These are phyloP conservation scores for Metschnikowia matae DNA, from an alignment of 805 yeast genomes.

Conservation along the genomic window DNA sequence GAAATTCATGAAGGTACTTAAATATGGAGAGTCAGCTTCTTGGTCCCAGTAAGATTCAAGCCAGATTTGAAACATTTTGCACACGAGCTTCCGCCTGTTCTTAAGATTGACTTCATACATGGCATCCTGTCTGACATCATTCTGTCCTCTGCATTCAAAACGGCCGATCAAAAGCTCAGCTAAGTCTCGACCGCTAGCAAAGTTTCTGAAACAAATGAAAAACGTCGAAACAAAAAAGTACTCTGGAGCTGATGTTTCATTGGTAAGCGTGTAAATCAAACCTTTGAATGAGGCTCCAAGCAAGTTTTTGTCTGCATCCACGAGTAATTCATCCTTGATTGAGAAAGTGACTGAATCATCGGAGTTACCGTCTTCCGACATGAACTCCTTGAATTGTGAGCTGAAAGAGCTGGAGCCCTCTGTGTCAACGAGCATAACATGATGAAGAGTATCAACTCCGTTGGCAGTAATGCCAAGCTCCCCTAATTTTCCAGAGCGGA, in stretches of 20 bases:
- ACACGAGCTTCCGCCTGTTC: slow-evolving; percentile 63
- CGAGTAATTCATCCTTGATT: slow-evolving; percentile 45
- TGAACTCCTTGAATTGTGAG: slow-evolving; percentile 33
- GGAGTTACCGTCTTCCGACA: slow-evolving; percentile 6
- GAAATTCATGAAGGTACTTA: slow-evolving; percentile 72
- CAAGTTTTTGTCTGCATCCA: slow-evolving; percentile 48
- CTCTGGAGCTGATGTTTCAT: slow-evolving; percentile 61
- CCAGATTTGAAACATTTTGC: slow-evolving; percentile 76
- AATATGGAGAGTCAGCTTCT: slow-evolving; percentile 50
- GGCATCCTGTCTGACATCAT: slow-evolving; percentile 31
- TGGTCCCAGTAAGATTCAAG: slow-evolving; percentile 85
- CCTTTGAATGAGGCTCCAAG: slow-evolving; percentile 73
- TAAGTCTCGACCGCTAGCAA: slow-evolving; percentile 62
- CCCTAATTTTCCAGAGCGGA: slow-evolving; percentile 49
- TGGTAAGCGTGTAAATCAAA: slow-evolving; percentile 59
- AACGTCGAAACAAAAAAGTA: slow-evolving; percentile 69
- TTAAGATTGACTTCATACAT: slow-evolving; percentile 37
- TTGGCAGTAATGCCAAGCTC: slow-evolving; percentile 44
- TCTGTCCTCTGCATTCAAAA: slow-evolving; percentile 19
- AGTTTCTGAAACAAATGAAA: slow-evolving; percentile 71
- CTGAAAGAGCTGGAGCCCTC: slow-evolving; percentile 30
- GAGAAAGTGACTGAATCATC: slow-evolving; percentile 5
- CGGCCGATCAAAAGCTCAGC: slow-evolving; percentile 47
- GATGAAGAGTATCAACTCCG: slow-evolving; percentile 44
- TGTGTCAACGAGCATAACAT: slow-evolving; percentile 26